phyloP scores from a whole-genome alignment of 345 rosid genomes.

The Aquilaria sinensis region DNA sequence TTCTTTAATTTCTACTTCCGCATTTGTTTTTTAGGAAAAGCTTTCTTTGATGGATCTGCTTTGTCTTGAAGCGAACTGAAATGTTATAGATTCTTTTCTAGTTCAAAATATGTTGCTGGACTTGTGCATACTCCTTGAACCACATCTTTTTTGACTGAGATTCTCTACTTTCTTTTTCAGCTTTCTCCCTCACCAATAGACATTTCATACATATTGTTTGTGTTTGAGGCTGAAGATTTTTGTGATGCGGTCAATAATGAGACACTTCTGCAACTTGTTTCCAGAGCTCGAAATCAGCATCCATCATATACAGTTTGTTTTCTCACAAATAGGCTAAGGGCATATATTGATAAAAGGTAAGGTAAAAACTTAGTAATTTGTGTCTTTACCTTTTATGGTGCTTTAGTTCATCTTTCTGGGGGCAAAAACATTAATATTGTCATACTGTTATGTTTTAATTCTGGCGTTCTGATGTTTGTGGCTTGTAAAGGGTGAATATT shows the following conservation, averaged over 20 bases:
- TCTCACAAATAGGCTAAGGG: constrained; percentile 76
- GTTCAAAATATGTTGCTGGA: too few relatives aligned
- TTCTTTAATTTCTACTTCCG: too few relatives aligned
- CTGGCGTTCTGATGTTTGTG: too few relatives aligned
- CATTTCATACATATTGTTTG: constrained; percentile 52
- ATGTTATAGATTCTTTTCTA: too few relatives aligned
- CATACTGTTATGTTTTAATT: too few relatives aligned
- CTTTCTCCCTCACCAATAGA: constrained; percentile 38
- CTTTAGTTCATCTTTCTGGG: neutral
- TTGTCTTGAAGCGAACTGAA: too few relatives aligned
- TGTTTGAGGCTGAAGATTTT: constrained; percentile 80
- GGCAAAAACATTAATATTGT: too few relatives aligned
- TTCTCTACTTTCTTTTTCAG: constrained; percentile 34
- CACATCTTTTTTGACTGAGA: constrained; percentile 16
- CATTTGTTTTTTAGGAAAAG: too few relatives aligned
- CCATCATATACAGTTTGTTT: constrained; percentile 83
- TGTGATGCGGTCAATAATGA: constrained; percentile 60
- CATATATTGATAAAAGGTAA: constrained; percentile 74
- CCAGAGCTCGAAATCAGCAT: constrained; percentile 51
- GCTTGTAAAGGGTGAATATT: too few relatives aligned
- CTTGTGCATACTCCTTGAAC: too few relatives aligned
- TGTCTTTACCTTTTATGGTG: constrained; percentile 1
- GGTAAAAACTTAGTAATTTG: constrained; percentile 7
- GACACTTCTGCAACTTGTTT: constrained; percentile 49
- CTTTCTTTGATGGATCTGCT: too few relatives aligned